These are phyloP conservation scores for Candida nanaspora DNA, from an alignment of 805 yeast species.

Conservation along the genomic window DNA sequence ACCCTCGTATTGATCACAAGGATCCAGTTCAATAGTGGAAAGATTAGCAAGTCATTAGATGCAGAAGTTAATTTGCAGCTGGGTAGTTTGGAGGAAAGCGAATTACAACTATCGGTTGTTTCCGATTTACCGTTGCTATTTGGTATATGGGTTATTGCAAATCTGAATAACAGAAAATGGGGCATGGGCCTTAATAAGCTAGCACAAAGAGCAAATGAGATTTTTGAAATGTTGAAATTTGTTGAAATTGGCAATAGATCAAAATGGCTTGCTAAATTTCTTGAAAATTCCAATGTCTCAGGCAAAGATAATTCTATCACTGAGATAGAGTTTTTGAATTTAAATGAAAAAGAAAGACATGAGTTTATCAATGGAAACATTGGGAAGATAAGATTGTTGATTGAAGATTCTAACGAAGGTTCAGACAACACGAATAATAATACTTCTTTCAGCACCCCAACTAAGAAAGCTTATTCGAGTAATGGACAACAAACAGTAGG, in stretches of 20 bases:
- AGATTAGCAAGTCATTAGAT: conserved; percentile 22
- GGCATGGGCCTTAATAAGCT: conserved; percentile 29
- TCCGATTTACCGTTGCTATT: conserved; percentile 65
- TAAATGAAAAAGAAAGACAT: conserved; percentile 14
- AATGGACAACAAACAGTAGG: conserved; percentile 1
- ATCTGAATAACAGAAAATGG: conserved; percentile 55
- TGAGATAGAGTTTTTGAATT: conserved; percentile 18
- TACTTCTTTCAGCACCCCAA: conserved; percentile 4
- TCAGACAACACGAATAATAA: background rate
- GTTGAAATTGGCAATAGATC: conserved; percentile 49
- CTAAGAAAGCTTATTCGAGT: background rate
- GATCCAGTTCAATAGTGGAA: conserved; percentile 30
- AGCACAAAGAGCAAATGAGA: conserved; percentile 42
- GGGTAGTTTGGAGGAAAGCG: conserved; percentile 22
- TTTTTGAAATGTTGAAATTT: conserved; percentile 46
- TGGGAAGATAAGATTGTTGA: conserved; percentile 9
- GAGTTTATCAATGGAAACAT: conserved; percentile 18
- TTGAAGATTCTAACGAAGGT: background rate
- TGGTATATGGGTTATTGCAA: conserved; percentile 62
- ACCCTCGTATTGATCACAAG: conserved; percentile 28
- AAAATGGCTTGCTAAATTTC: conserved; percentile 61
- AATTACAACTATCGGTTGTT: conserved; percentile 29
- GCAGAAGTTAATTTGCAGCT: conserved; percentile 26
- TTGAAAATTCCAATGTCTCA: conserved; percentile 30
- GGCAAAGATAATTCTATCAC: conserved; percentile 16